Evolutionary conservation across 2,329 filamentous ascomycete species (phyloP), one percentile per base, ranked within the genome.

Genomic region (Colletotrichum sublineola): DNA sequence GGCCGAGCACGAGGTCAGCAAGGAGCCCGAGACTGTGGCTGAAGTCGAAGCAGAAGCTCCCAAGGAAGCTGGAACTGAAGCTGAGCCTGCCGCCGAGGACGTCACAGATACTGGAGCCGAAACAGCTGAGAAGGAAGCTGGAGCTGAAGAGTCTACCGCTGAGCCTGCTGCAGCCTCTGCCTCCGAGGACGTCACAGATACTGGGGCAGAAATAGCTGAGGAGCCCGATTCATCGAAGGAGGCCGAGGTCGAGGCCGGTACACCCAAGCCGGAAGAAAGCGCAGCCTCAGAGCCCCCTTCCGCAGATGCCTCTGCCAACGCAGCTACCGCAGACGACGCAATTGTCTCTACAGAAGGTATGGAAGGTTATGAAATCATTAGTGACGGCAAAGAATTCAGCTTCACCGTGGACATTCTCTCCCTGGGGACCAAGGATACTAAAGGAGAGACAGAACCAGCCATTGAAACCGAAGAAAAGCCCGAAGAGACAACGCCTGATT

Each of bases 361-460:
- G 69, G 60, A 72, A 40, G 44, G 50, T 58, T 72, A 72, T 40
- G 60, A 64, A 64, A 60, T 72, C 42, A 72, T 69, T 12, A 64
- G 69, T 56, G 69, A 72, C 53, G 69, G 69, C 69, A 72, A 72
- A 64, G 66, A 63, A 63, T 64, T 48, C 20, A 72, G 33, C 40
- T 64, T 72, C 48, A 53, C 58, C 44, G 53, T 36, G 44, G 66
- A 55, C 0, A 64, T 46, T 24, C 58, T 68, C 38, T 63, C 46
- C 31, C 5, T 53, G 6, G 46, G 46, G 24, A 36, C 24, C 58
- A 48, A 72, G 7, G 66, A 72, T 69, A 48, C 65, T 68, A 68
- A 72, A 60, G 50, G 48, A 68, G 52, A 60, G 31, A 60, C 46
- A 68, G 69, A 72, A 53, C 36, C 50, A 40, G 65, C 36, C 18